Evolutionary conservation across 768 basidiomycete genomes (phyloP).

Genomic region (Pisolithus marmoratus): DNA sequence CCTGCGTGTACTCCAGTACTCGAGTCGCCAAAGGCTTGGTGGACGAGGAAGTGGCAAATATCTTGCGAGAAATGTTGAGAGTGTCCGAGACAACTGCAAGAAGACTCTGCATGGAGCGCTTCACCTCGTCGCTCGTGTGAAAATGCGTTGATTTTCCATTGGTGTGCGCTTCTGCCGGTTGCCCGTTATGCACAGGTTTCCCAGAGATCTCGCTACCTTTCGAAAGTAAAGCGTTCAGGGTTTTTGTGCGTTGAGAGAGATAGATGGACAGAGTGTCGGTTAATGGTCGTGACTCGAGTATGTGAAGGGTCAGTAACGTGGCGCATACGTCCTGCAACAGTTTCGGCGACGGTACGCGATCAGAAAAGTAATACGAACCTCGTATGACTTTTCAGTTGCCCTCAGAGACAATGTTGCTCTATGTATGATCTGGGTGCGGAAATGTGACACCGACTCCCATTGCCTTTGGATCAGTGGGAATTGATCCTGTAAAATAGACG

Average conservation of each 20-base stretch:
- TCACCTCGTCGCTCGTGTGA: constrained; percentile 44
- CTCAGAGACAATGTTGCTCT: constrained; percentile 81
- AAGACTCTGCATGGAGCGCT: constrained; percentile 44
- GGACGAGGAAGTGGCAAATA: constrained; percentile 47
- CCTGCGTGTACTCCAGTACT: constrained; percentile 60
- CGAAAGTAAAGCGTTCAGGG: constrained; percentile 42
- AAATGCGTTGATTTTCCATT: neutral
- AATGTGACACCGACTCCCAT: constrained; percentile 86
- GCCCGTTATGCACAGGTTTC: constrained; percentile 30
- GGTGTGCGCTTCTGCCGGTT: constrained; percentile 17
- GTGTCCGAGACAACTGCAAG: constrained; percentile 58
- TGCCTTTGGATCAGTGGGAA: constrained; percentile 88
- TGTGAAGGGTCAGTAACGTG: constrained; percentile 73
- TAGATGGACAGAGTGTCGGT: constrained; percentile 65
- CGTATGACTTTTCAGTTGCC: constrained; percentile 44
- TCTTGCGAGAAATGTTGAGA: constrained; percentile 44
- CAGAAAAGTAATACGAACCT: constrained; percentile 34
- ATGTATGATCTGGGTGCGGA: constrained; percentile 84
- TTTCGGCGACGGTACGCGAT: neutral
- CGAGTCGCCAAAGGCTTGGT: constrained; percentile 45
- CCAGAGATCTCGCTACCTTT: constrained; percentile 23
- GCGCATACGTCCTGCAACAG: constrained; percentile 61
- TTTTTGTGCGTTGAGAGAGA: constrained; percentile 64
- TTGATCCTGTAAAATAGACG: constrained; percentile 50
- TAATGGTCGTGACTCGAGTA: constrained; percentile 84